phyloP scores from a whole-genome alignment of 352 stramenopile species.

The Globisporangium cederbergense region DNA sequence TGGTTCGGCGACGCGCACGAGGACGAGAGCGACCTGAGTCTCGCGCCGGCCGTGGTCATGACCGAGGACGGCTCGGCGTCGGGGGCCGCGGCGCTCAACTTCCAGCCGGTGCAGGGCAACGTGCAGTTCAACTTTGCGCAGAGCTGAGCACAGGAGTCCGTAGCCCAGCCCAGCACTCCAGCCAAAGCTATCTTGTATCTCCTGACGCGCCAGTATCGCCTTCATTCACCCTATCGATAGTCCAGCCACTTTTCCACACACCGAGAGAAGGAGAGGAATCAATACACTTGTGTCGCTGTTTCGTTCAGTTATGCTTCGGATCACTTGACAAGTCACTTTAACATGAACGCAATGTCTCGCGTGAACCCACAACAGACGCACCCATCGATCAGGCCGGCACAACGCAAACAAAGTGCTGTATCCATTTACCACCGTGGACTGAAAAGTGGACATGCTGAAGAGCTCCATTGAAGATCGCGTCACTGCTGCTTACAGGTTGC shows the following conservation, averaged over 20 bases:
- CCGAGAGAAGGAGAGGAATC: no score
- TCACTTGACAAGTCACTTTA: no score
- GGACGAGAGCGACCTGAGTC: constrained; percentile 40
- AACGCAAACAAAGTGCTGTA: no score
- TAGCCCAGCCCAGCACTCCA: background rate
- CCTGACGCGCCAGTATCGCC: background rate
- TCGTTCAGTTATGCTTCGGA: no score
- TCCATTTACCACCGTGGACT: no score
- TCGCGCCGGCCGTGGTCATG: constrained; percentile 52
- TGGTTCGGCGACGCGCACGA: constrained; percentile 62
- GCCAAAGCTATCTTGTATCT: background rate
- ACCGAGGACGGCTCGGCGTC: constrained; percentile 13
- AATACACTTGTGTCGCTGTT: no score
- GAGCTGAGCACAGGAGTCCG: constrained; percentile 19
- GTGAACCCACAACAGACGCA: no score
- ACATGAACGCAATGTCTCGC: no score
- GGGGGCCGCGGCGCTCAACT: constrained; percentile 47
- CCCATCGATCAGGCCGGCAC: no score
- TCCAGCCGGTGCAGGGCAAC: constrained; percentile 63
- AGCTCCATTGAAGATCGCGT: no score
- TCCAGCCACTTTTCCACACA: background rate
- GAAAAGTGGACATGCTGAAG: no score
- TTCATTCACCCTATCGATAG: background rate
- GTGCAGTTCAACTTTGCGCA: constrained; percentile 74
- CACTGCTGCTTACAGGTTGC: no score